Base-by-base conservation (phyloP, 2,329 filamentous ascomycete genomes). In the Talaromyces sp. region DNA sequence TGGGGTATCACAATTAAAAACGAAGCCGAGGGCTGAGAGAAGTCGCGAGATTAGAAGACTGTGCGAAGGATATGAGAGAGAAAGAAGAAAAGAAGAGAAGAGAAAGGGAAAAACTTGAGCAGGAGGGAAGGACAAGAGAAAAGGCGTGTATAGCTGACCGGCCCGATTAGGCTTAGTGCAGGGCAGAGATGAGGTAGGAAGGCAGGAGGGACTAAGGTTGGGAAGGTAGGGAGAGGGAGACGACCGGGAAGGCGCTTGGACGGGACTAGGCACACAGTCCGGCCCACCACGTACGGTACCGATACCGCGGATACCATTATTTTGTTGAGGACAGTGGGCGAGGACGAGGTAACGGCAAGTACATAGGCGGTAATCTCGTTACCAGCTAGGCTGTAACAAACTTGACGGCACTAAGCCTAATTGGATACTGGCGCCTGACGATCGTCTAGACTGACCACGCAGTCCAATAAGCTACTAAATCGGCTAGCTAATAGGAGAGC, bases 1-100 rank as follows among this genome's bases (percentile, higher is more conserved):
- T 52, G 48, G 72, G 73, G 75, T 74, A 75, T 72, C 70, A 76
- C 68, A 72, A 69, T 67, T 68, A 70, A 71, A 63, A 65, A 64
- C 21, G 67, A 62, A 65, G 63, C 64, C 66, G 65, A 65, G 48
- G 66, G 68, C 66, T 66, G 65, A 67, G 66, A 63, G 67, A 65
- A 63, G 64, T 44, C 44, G 64, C 59, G 62, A 54, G 64, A 68
- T 66, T 64, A 63, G 35, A 21, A 40, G 21, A 2, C 6, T 55
- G 31, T 56, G 52, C 28, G 48, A 21, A 33, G 48, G 54, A n/a
- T 57, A 31, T 25, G 21, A 28, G 54, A 57, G 12, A 21, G 67
- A 67, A 67, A 63, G 66, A 67, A 66, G 60, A 50, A 61, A 59
- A 65, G 64, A 67, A 68, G 63, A 62, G 59, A 63, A 67, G 67